Base-by-base conservation (phyloP, 345 rosid genomes). In the Gossypium longicalyx region DNA sequence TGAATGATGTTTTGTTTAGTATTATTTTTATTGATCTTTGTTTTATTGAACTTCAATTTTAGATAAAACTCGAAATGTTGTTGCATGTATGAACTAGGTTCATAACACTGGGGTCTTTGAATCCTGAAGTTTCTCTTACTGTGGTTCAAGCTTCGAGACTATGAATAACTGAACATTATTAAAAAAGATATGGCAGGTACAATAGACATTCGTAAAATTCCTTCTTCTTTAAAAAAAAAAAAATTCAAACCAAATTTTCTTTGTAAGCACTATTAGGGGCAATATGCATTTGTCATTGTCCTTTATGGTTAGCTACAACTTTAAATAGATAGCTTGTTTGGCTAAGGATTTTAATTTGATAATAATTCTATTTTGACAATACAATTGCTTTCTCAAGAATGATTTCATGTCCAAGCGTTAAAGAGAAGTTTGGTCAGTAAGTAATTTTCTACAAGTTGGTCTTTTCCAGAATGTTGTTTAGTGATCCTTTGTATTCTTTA, bases 11-110 rank as follows among this genome's bases (percentile, higher is more conserved):
- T 64, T 23, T 41, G 25, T 43, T 19, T 43, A 43, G 16, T 10
- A 10, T 41, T 2, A 3, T 43, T 65, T 1, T 41, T 41, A 64
- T 41, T 64, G 49, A 17, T 64, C 27, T 41, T 41, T 64, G 51
- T 19, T 19, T 54, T 54, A 9, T 20, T 38, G 23, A n/a, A n/a
- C 23, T 41, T 41, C 25, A 12, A 43, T 65, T 13, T 16, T 64
- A n/a, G 3, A 15, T 4, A 3, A 43, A 6, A 9, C 19, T 64
- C 19, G 47, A 62, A 29, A 7, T 62, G 17, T 62, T 62, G 45
- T 38, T n/a, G 68, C 49, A n/a, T 64, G 68, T 64, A 38, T 63
- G 12, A 63, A 34, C 68, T 64, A 64, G 49, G 44, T n/a, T 64
- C 49, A 4, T 64, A 4, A n/a, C 38, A 3, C 7, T 64, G 1